Percentiles rank a stretch among this genome's conserved stretches.
Evolutionary conservation across 805 yeast genomes (phyloP).

Genomic region (Nakazawaea laoshanensis): DNA sequence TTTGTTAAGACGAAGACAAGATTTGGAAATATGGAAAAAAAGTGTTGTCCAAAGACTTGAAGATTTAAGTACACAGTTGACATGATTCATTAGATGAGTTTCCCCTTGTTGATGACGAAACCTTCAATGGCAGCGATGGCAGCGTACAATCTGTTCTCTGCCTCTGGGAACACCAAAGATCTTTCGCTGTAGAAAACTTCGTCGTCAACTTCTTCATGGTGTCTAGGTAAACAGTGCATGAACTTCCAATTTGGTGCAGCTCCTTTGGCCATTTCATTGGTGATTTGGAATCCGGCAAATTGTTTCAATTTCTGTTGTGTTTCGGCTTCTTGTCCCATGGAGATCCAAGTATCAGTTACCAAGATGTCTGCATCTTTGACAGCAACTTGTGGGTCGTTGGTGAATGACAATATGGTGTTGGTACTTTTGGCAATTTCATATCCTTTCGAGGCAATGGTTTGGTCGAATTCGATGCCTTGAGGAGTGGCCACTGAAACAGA

Average conservation of each 20-base stretch:
- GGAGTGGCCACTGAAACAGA: conserved; percentile 83
- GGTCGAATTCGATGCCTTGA: conserved; percentile 53
- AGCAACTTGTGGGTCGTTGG: conserved; percentile 72
- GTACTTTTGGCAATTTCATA: conserved; percentile 38
- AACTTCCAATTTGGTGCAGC: conserved; percentile 70
- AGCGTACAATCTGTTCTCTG: conserved; percentile 92
- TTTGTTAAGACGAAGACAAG: not conserved
- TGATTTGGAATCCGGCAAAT: conserved; percentile 83
- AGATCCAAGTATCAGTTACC: conserved; percentile 95
- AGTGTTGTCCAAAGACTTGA: not conserved
- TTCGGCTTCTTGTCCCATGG: conserved; percentile 95
- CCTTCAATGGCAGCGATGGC: conserved; percentile 92
- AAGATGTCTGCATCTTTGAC: conserved; percentile 67
- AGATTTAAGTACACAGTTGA: not conserved
- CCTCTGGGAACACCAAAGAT: conserved; percentile 89
- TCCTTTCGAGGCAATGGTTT: conserved; percentile 46
- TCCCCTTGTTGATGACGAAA: conserved; percentile 79
- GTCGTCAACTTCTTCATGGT: conserved; percentile 88
- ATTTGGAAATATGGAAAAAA: not conserved
- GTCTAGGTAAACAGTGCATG: conserved; percentile 98
- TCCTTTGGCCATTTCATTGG: conserved; percentile 58
- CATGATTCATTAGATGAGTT: conserved; percentile 14
- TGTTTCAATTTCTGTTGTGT: conserved; percentile 63
- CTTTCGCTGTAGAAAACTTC: conserved; percentile 81
- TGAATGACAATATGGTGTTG: conserved; percentile 45